These are phyloP conservation scores for Neoconidiobolus thromboides DNA, from an alignment of 371 early-diverging fungal genomes.

Conservation along the genomic window DNA sequence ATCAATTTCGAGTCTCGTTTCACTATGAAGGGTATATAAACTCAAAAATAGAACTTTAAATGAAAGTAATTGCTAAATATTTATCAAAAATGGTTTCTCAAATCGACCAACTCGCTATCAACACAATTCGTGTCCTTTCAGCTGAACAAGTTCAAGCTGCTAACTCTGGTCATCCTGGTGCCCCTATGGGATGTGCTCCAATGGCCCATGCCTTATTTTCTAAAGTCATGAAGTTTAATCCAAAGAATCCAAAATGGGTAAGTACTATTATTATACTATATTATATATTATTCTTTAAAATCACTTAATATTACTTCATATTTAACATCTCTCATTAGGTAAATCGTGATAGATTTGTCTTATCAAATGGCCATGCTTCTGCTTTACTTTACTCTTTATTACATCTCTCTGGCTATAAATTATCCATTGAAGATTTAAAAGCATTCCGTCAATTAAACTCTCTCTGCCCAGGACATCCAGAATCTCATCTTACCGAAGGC, in stretches of 20 bases:
- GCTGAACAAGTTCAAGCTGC: conserved; percentile 91
- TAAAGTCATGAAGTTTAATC: conserved; percentile 61
- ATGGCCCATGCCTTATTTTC: conserved; percentile 86
- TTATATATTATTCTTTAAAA: background rate
- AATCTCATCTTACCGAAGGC: conserved; percentile 61
- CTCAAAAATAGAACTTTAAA: too few species aligned
- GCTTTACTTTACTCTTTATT: conserved; percentile 84
- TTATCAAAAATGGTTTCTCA: background rate
- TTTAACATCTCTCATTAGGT: conserved; percentile 7
- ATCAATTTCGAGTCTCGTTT: too few species aligned
- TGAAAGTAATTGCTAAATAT: too few species aligned
- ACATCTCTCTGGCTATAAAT: conserved; percentile 75
- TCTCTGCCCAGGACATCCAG: conserved; percentile 91
- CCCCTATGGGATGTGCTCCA: conserved; percentile 97
- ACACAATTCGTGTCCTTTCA: conserved; percentile 86
- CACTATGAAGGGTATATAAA: too few species aligned
- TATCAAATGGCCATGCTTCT: conserved; percentile 98
- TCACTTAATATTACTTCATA: background rate
- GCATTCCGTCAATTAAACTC: conserved; percentile 77
- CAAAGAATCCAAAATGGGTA: conserved; percentile 72
- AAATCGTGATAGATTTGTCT: conserved; percentile 94
- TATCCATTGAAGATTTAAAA: conserved; percentile 86
- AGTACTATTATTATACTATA: conserved; percentile 5
- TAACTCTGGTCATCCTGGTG: conserved; percentile 97
- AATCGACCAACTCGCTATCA: conserved; percentile 18